These are phyloP conservation scores for Ichthyophonus hoferi DNA, from an alignment of 208 protist genomes.

Conservation along the genomic window DNA sequence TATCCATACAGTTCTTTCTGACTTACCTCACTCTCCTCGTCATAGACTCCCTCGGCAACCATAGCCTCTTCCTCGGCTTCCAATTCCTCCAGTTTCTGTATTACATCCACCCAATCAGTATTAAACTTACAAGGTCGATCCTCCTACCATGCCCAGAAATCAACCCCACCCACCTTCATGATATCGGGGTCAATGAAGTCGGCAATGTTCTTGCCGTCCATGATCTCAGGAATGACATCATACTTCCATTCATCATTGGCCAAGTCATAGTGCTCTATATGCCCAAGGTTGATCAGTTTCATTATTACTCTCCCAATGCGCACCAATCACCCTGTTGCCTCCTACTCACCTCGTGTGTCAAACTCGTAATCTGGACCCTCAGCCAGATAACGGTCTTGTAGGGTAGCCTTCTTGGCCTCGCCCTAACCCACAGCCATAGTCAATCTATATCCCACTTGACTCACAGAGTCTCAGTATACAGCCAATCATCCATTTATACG, in stretches of 20 bases:
- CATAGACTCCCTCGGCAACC: constrained; percentile 17
- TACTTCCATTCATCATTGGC: constrained; percentile 72
- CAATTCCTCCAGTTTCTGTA: constrained; percentile 72
- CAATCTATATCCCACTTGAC: too few relatives aligned
- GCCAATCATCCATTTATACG: too few relatives aligned
- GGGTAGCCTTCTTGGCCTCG: neutral
- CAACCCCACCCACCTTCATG: constrained; percentile 40
- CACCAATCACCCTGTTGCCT: too few relatives aligned
- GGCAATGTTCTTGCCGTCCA: constrained; percentile 98
- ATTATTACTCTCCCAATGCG: too few relatives aligned
- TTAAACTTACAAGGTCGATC: neutral
- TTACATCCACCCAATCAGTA: neutral
- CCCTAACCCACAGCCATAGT: neutral
- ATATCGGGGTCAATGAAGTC: constrained; percentile 99
- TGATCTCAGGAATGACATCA: constrained; percentile 97
- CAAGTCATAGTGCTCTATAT: constrained; percentile 15
- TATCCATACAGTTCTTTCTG: too few relatives aligned
- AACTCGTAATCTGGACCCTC: constrained; percentile 20
- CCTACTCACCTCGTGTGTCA: neutral
- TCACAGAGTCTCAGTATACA: too few relatives aligned
- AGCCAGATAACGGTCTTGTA: neutral
- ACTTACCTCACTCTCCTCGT: constrained; percentile 13
- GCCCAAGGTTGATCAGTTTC: too few relatives aligned
- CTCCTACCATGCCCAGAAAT: constrained; percentile 40
- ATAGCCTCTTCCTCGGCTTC: constrained; percentile 83